Conservation (phyloP, 2,329 filamentous ascomycete genomes). For the Epichloe brachyelytri region DNA sequence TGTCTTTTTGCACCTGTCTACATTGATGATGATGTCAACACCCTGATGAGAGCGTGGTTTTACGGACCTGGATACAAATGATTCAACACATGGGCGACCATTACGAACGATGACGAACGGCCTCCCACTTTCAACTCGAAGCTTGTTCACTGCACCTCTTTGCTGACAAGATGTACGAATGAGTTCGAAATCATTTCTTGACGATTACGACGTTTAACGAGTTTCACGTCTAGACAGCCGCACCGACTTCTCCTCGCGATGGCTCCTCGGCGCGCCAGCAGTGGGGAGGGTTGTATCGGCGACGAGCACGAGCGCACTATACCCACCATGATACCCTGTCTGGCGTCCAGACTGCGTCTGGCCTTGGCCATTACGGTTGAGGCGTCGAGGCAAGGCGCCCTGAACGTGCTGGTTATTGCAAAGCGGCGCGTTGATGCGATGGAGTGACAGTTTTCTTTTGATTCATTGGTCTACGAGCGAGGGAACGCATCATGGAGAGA, state of each 20-base stretch:
- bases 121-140: conserved; percentile 14
- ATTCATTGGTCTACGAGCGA: not conserved
- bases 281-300: conserved; percentile 21
- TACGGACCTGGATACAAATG: conserved; percentile 27
- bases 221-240: conserved; percentile 33
- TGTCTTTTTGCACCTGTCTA: not conserved
- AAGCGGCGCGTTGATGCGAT: conserved; percentile 1
- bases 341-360: conserved; percentile 16
- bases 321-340: conserved; percentile 28
- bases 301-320: conserved; percentile 26
- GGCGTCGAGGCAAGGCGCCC: not conserved
- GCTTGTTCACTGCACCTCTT: conserved; percentile 4
- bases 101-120: conserved; percentile 22
- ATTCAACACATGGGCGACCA: conserved; percentile 29
- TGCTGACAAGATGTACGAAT: conserved; percentile 7
- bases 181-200: conserved; percentile 18
- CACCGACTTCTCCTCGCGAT: conserved; percentile 19
- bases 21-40: conserved; percentile 25
- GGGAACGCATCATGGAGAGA: not conserved
- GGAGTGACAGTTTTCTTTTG: not conserved
- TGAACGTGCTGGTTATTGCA: not conserved
- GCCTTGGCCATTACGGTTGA: conserved; percentile 18
- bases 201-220: conserved; percentile 35
- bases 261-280: conserved; percentile 17
- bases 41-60: conserved; percentile 24